Base-by-base conservation (phyloP, 192 early-diverging fungal species). In the Gryganskiella cystojenkinii region DNA sequence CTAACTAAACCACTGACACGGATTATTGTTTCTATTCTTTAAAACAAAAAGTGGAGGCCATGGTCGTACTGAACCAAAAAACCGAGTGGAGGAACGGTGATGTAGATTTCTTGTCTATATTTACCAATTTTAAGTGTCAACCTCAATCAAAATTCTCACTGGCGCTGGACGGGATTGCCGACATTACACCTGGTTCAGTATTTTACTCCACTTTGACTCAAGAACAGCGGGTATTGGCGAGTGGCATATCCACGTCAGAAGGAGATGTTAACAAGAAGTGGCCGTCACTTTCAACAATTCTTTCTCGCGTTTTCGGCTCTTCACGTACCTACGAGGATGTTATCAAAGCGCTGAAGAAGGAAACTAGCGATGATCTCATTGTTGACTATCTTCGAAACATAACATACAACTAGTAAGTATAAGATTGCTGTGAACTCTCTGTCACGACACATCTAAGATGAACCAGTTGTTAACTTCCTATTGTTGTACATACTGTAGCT, bases 321-420 rank as follows among this genome's bases (percentile, higher is more conserved):
- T 56, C 54, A 3, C 4, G 14, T 35, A 34, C 31, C 13, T 56
- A 37, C 20, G 6, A 10, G 3, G 10, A 34, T 35, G 61, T 62
- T 4, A 17, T 34, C 2, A 3, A 47, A 24, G 47, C 61, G 5
- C 14, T 51, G 33, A 50, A 34, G 46, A 24, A 27, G 17, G 50
- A 64, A 63, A 47, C 35, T 22, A 10, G 20, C 34, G 37, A 51
- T 22, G 61, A 51, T 15, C 61, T 34, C 1, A n/a, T 63, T 20
- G 61, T 64, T 27, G 37, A 50, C 31, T 54, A 64, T 64, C 22
- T 64, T 17, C 62, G 33, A 3, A 50, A n/a, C 20, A 52, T 54
- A 51, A 30, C 20, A 19, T 64, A 19, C 47, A 0, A 50, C 24
- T 54, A 54, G 51, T 64, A 64, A 52, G 62, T 54, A 19, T 42